Evolutionary conservation across 768 basidiomycete genomes (phyloP).

Genomic region (Amanita exitialis): DNA sequence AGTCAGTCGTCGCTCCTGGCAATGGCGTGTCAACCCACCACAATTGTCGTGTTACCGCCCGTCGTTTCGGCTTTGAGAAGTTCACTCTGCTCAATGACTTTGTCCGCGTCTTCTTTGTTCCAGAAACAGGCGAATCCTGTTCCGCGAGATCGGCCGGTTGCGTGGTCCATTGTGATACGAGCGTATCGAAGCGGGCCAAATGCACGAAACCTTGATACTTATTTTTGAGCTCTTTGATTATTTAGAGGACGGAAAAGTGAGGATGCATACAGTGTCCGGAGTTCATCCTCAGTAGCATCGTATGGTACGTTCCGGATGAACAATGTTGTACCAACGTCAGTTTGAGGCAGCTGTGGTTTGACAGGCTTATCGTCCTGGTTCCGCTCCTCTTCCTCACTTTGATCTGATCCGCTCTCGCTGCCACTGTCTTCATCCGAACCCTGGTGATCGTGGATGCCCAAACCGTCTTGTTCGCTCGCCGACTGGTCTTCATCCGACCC

Average conservation of each 20-base stretch:
- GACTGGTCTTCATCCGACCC: constrained; percentile 23
- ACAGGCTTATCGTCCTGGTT: constrained; percentile 32
- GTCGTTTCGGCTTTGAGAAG: constrained; percentile 56
- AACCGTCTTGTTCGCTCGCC: constrained; percentile 25
- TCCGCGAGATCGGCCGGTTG: constrained; percentile 80
- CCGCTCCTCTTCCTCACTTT: constrained; percentile 17
- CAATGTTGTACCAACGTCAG: constrained; percentile 83
- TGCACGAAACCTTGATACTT: constrained; percentile 62
- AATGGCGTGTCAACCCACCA: constrained; percentile 10
- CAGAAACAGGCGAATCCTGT: constrained; percentile 98
- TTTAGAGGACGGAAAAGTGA: not conserved
- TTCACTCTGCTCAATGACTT: constrained; percentile 74
- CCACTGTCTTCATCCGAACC: constrained; percentile 25
- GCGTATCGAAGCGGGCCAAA: constrained; percentile 94
- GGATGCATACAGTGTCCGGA: constrained; percentile 63
- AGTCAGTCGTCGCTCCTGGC: not conserved
- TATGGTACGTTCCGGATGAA: constrained; percentile 94
- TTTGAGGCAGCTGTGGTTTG: constrained; percentile 66
- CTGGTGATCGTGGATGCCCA: constrained; percentile 33
- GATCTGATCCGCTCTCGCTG: constrained; percentile 30
- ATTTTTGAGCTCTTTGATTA: not conserved
- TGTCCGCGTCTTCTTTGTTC: constrained; percentile 85
- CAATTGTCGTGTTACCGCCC: constrained; percentile 21
- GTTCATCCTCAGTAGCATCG: constrained; percentile 86
- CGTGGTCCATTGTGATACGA: constrained; percentile 77